Evolutionary conservation across 1,284 basidiomycete genomes (phyloP), one percentile per base, ranked within the genome.

Genomic region (Afroboletus lepidellus): DNA sequence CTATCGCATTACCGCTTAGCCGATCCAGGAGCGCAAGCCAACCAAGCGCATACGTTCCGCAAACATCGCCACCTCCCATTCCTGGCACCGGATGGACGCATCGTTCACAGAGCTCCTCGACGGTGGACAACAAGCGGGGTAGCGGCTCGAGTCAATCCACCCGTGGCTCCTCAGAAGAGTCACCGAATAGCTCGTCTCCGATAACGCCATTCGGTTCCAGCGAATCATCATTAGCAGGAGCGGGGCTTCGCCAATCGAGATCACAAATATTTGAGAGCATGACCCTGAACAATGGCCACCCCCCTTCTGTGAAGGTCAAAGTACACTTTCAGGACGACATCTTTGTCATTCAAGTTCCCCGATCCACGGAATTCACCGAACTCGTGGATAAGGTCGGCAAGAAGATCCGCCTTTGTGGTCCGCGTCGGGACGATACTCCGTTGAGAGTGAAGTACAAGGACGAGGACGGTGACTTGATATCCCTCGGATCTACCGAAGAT

Each of bases 321-420:
- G 90, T 96, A 49, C 85, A 88, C 69, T 94, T 87, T 75, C 83
- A 88, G 62, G 87, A 93, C 60, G 94, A 97, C 66, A 86, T 93
- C 48, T 97, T 95, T 67, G 87, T 94, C 56, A 91, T 98, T 55
- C 91, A 94, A 67, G 90, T 96, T 12, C 80, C 92, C 33, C 78
- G 86, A 36, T 72, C 77, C 52, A 90, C 90, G 20, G 81, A 89
- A 62, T 96, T 88, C 69, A 75, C 75, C 51, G 89, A 93, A 33
- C 77, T 99, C 43, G 85, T 94, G 54, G 90, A 94, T 65, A 90
- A 90, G 69, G 92, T 98, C 3, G 85, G 90, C 27, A 87, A 88
- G 74, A 98, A 98, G 80, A 92, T 98, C 60, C 81, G 91, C 21
- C 75, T 94, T 18, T 94, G 92, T 66, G 90, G 92, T 21, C 85